Conservation (phyloP, 2,329 filamentous ascomycete species). For the Botrytis elliptica region DNA sequence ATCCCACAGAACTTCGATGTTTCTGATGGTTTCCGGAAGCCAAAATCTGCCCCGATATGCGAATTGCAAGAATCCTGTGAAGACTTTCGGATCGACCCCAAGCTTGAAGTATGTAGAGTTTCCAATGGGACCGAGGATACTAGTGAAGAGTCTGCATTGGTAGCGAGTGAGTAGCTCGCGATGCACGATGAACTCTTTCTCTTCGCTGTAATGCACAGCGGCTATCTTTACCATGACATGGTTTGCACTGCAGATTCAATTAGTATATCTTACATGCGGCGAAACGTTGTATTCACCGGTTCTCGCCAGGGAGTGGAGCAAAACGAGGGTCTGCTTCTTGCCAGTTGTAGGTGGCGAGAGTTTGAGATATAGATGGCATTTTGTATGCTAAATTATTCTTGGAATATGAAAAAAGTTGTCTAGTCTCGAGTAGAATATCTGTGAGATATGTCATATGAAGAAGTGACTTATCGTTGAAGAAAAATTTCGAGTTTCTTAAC, state of each 20-base stretch:
- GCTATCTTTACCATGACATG: not conserved
- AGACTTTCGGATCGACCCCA: not conserved
- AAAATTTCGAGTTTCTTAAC: rapidly evolving
- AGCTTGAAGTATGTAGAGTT: not conserved
- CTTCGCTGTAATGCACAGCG: not conserved
- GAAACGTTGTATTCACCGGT: not conserved
- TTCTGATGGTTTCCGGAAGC: not conserved
- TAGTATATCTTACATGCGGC: rapidly evolving
- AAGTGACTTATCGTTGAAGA: not conserved
- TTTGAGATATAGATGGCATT: not conserved
- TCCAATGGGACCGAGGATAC: not conserved
- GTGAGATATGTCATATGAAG: not conserved
- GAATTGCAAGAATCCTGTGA: not conserved
- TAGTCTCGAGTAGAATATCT: not conserved
- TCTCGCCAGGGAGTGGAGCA: not conserved
- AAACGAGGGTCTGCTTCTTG: constrained; percentile 6
- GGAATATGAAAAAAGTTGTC: too few species aligned
- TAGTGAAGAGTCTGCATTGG: not conserved
- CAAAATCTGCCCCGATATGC: not conserved
- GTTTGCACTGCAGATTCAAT: not conserved
- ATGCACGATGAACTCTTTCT: not conserved
- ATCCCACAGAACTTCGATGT: not conserved
- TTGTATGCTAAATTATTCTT: too few species aligned
- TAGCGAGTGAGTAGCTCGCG: not conserved
- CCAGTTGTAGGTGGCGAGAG: not conserved